Conservation (phyloP, 345 rosid species). For the Salix arbutifolia region DNA sequence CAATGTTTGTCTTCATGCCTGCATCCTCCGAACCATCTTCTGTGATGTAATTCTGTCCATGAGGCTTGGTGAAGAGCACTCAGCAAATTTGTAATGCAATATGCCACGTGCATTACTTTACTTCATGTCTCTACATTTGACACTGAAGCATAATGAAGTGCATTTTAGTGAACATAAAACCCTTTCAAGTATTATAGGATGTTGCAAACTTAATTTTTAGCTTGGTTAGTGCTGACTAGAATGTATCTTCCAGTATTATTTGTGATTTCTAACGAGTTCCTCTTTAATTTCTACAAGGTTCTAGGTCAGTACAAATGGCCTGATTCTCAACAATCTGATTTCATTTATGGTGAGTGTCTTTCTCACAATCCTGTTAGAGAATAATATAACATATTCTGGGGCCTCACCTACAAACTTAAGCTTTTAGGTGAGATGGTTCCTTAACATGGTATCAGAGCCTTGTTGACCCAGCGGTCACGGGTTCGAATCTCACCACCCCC, state of each 20-base stretch:
- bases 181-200: not conserved
- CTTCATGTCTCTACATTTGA: not conserved
- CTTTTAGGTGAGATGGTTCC: too few species aligned
- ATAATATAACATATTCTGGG: too few species aligned
- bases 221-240: not conserved
- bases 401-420: too few species aligned
- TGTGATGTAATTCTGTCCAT: not conserved
- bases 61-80: not conserved
- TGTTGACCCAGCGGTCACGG: too few species aligned
- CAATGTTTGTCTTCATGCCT: not conserved
- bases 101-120: not conserved
- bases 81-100: not conserved
- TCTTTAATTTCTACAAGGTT: conserved; percentile 41
- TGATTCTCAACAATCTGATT: conserved; percentile 68
- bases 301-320: conserved; percentile 80
- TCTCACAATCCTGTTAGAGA: not conserved
- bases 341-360: conserved; percentile 63
- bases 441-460: too few species aligned
- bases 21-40: not conserved
- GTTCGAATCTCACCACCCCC: too few species aligned
- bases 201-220: not conserved
- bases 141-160: not conserved
- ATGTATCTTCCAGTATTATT: not conserved
- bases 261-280: conserved; percentile 9
- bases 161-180: not conserved